Percentiles rank a stretch among this genome's conserved stretches.
These are phyloP conservation scores for Acacia crassicarpa DNA, from an alignment of 306 rosid genomes.

Conservation along the genomic window DNA sequence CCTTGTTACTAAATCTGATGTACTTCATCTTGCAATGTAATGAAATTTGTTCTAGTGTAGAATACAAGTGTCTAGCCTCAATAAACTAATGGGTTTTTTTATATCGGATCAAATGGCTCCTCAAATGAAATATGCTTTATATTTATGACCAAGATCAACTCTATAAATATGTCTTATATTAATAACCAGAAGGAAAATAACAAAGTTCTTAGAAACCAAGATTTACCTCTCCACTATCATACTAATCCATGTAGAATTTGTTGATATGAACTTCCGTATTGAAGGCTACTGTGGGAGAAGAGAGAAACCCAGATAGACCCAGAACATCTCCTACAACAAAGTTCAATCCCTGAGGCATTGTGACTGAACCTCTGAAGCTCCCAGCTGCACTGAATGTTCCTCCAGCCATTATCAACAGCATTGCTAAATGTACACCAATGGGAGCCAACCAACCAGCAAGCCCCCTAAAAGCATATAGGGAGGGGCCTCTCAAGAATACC, in stretches of 20 bases:
- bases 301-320: slow-evolving; percentile 79
- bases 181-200: too few relatives aligned
- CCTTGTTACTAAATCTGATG: too few relatives aligned
- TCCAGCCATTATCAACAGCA: slow-evolving; percentile 90
- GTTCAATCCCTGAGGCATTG: slow-evolving; percentile 93
- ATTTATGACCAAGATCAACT: too few relatives aligned
- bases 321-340: slow-evolving; percentile 92
- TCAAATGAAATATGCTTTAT: too few relatives aligned
- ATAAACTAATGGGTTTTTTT: too few relatives aligned
- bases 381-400: slow-evolving; percentile 92
- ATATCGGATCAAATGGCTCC: too few relatives aligned
- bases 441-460: slow-evolving; percentile 93
- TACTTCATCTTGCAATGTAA: too few relatives aligned
- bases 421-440: slow-evolving; percentile 89
- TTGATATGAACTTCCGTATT: slow-evolving; percentile 93
- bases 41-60: too few relatives aligned
- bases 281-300: slow-evolving; percentile 75
- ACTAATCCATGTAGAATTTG: slow-evolving; percentile 87
- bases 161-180: too few relatives aligned
- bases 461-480: slow-evolving; percentile 85
- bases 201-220: slow-evolving; percentile 5
- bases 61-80: too few relatives aligned
- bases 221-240: slow-evolving; percentile 87
- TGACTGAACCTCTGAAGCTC: slow-evolving; percentile 94
- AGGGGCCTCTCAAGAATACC: slow-evolving; percentile 90